phyloP scores from a whole-genome alignment of 2,329 filamentous ascomycete species.

The Bipolaris oryzae region DNA sequence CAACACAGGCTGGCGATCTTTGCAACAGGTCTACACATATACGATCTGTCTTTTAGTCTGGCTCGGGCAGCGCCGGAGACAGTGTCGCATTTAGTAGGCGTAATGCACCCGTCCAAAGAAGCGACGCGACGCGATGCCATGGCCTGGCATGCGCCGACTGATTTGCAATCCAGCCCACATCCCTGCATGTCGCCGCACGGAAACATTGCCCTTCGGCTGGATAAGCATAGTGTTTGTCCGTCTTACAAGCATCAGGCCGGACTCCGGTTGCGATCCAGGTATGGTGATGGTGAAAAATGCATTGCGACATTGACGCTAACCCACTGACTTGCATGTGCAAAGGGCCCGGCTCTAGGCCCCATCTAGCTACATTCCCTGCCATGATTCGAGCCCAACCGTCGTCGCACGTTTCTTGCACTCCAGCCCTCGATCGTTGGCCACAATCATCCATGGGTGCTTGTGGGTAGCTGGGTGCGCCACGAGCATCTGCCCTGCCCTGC shows the following conservation, averaged over 20 bases:
- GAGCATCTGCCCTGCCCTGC: constrained; percentile 12
- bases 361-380: constrained; percentile 24
- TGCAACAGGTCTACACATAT: constrained; percentile 9
- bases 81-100: constrained; percentile 16
- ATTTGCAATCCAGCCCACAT: neutral
- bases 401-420: constrained; percentile 27
- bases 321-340: constrained; percentile 8
- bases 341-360: constrained; percentile 22
- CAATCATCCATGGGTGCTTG: constrained; percentile 25
- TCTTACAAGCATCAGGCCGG: constrained; percentile 2
- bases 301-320: constrained; percentile 17
- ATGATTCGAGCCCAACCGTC: constrained; percentile 31
- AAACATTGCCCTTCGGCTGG: too few relatives aligned
- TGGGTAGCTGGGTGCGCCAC: constrained; percentile 6
- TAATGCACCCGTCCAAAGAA: constrained; percentile 18
- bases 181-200: neutral
- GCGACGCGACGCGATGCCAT: constrained; percentile 12
- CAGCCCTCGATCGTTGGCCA: constrained; percentile 27
- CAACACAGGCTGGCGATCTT: constrained; percentile 15
- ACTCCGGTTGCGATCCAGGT: constrained; percentile 7
- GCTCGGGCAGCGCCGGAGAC: constrained; percentile 17
- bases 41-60: constrained; percentile 16
- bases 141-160: neutral
- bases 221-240: too few relatives aligned
- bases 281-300: constrained; percentile 15